A percentile compares a stretch with the other conserved stretches of the same genome.
These are phyloP conservation scores for Albatrellus ellisii DNA, from an alignment of 768 basidiomycete species.

Conservation along the genomic window DNA sequence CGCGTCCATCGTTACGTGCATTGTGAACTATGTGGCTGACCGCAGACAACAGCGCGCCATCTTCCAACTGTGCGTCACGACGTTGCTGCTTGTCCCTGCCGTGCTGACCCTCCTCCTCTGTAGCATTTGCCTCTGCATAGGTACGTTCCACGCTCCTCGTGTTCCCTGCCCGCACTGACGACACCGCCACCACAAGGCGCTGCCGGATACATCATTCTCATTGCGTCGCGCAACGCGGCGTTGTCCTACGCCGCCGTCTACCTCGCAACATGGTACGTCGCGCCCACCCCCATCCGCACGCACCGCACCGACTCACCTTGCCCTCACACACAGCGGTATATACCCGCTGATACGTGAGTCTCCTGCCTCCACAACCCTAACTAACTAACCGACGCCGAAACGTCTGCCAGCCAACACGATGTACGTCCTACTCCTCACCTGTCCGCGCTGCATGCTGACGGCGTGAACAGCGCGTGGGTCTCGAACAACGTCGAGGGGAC, in stretches of 20 bases:
- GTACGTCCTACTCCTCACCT: conserved; percentile 20
- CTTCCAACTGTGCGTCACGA: conserved; percentile 42
- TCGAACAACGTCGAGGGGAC: conserved; percentile 65
- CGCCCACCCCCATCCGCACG: background rate
- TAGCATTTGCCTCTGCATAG: conserved; percentile 18
- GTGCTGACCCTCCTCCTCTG: background rate
- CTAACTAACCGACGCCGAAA: background rate
- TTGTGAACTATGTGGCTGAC: conserved; percentile 52
- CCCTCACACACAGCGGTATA: conserved; percentile 38
- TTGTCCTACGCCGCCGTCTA: conserved; percentile 65
- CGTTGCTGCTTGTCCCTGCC: background rate
- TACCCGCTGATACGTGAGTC: conserved; percentile 59
- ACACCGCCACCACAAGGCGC: conserved; percentile 29
- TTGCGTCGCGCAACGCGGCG: conserved; percentile 44
- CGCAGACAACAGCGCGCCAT: conserved; percentile 43
- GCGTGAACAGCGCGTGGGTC: conserved; percentile 31
- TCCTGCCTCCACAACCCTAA: background rate
- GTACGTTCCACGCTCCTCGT: too few relatives aligned
- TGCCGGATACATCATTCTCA: conserved; percentile 58
- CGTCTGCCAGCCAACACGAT: conserved; percentile 39
- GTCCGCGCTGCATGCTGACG: conserved; percentile 1
- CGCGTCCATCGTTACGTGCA: conserved; percentile 54
- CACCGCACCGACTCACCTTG: background rate
- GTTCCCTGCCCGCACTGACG: conserved; percentile 10
- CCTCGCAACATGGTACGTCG: conserved; percentile 48